Percentiles rank a stretch among this genome's conserved stretches.
These are phyloP conservation scores for Phytophthora pinifolia DNA, from an alignment of 352 stramenopile genomes.

Conservation along the genomic window DNA sequence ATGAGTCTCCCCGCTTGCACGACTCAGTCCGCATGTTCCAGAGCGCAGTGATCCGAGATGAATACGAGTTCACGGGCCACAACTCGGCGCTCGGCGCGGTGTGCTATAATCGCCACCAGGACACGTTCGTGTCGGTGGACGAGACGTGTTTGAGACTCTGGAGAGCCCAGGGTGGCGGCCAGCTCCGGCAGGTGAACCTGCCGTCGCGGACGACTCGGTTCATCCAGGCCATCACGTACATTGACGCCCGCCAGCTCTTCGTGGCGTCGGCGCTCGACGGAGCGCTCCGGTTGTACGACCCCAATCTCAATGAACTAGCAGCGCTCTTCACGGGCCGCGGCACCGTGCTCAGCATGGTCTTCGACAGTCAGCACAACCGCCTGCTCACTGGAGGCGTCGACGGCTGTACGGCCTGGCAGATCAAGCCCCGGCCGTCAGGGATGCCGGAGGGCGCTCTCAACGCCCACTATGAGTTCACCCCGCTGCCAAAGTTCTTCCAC, in stretches of 20 bases:
- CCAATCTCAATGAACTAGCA: constrained; percentile 55
- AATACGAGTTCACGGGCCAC: constrained; percentile 56
- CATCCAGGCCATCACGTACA: constrained; percentile 62
- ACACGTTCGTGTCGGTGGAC: constrained; percentile 67
- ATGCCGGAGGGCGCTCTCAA: constrained; percentile 47
- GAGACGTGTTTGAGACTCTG: constrained; percentile 52
- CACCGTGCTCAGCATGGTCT: constrained; percentile 56
- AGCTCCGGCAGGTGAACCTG: constrained; percentile 52
- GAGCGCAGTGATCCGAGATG: constrained; percentile 68
- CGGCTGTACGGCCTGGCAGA: constrained; percentile 60
- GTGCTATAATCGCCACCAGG: constrained; percentile 69
- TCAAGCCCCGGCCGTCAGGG: constrained; percentile 38
- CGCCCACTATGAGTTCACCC: constrained; percentile 58
- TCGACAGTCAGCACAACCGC: constrained; percentile 51
- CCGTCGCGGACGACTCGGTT: constrained; percentile 56
- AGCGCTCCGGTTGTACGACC: constrained; percentile 64
- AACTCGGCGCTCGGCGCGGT: constrained; percentile 58
- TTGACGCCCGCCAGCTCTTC: constrained; percentile 63
- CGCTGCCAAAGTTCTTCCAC: constrained; percentile 49
- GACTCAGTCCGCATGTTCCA: constrained; percentile 44
- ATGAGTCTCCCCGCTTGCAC: too few species aligned
- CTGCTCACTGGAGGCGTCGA: constrained; percentile 65
- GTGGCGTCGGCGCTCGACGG: constrained; percentile 63
- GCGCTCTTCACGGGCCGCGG: constrained; percentile 47
- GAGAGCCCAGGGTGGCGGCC: constrained; percentile 23